Percentiles rank a stretch among this genome's conserved stretches.
These are phyloP conservation scores for Podila horticola DNA, from an alignment of 192 early-diverging fungal species.

Conservation along the genomic window DNA sequence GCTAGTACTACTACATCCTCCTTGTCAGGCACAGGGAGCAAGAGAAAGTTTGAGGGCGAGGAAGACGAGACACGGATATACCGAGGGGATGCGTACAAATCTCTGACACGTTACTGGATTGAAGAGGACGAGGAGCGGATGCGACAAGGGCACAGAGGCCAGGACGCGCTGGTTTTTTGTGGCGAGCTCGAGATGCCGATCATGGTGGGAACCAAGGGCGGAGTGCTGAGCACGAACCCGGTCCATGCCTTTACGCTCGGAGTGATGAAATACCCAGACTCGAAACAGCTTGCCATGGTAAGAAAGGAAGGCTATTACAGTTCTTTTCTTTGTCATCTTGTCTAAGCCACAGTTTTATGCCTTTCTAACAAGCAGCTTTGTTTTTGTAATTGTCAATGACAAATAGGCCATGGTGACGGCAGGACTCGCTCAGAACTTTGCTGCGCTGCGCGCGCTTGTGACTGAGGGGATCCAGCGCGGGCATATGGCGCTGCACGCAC, in stretches of 20 bases:
- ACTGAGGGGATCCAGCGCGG: slow-evolving; percentile 83
- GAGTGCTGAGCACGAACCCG: slow-evolving; percentile 78
- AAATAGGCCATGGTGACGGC: slow-evolving; percentile 69
- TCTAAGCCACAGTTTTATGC: background rate
- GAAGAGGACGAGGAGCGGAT: slow-evolving; percentile 57
- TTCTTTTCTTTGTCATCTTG: slow-evolving; percentile 4
- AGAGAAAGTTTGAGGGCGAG: slow-evolving; percentile 26
- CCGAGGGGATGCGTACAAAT: slow-evolving; percentile 61
- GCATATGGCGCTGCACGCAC: slow-evolving; percentile 72
- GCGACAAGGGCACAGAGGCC: slow-evolving; percentile 22
- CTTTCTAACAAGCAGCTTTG: background rate
- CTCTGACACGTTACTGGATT: slow-evolving; percentile 82
- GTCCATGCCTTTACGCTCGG: slow-evolving; percentile 74
- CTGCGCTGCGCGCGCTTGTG: slow-evolving; percentile 73
- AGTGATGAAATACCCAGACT: slow-evolving; percentile 71
- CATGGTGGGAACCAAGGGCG: slow-evolving; percentile 79
- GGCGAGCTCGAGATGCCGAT: slow-evolving; percentile 77
- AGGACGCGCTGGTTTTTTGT: slow-evolving; percentile 60
- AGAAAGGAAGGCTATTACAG: background rate
- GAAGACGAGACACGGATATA: slow-evolving; percentile 6
- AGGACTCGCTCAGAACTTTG: slow-evolving; percentile 85
- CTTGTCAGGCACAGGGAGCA: background rate
- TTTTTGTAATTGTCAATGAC: slow-evolving; percentile 1
- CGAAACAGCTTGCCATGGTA: slow-evolving; percentile 69
- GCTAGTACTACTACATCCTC: too few species aligned